These are phyloP conservation scores for Epichloe glyceriae DNA, from an alignment of 2,329 filamentous ascomycete genomes.

Conservation along the genomic window DNA sequence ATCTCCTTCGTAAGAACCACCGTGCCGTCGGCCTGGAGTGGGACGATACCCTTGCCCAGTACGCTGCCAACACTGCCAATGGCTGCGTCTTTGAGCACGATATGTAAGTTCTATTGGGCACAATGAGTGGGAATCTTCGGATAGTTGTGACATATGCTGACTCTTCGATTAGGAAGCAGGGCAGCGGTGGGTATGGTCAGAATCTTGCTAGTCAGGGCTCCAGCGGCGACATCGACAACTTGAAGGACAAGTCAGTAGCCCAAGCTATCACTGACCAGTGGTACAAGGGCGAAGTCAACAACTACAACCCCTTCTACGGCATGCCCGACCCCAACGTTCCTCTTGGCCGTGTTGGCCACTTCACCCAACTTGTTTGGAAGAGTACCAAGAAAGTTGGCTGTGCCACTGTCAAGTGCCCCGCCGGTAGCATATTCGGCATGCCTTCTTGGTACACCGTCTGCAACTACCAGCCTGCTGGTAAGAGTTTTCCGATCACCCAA, in stretches of 20 bases:
- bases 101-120: slow-evolving; percentile 40
- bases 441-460: slow-evolving; percentile 69
- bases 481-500: slow-evolving; percentile 14
- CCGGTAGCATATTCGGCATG: slow-evolving; percentile 34
- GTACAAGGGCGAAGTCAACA: slow-evolving; percentile 67
- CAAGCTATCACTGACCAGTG: slow-evolving; percentile 67
- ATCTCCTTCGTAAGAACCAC: slow-evolving; percentile 76
- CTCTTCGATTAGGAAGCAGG: slow-evolving; percentile 32
- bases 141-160: slow-evolving; percentile 16
- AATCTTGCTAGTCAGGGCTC: slow-evolving; percentile 64
- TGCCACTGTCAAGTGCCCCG: slow-evolving; percentile 58
- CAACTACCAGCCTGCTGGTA: slow-evolving; percentile 71
- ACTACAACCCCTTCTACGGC: slow-evolving; percentile 47
- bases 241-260: slow-evolving; percentile 42
- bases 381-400: slow-evolving; percentile 25
- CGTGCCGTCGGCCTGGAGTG: slow-evolving; percentile 52
- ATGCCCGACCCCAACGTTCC: slow-evolving; percentile 43
- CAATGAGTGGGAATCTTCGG: neutral
- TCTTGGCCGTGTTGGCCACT: slow-evolving; percentile 53
- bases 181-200: slow-evolving; percentile 65
- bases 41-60: slow-evolving; percentile 48
- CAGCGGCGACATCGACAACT: slow-evolving; percentile 21
- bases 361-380: slow-evolving; percentile 32
- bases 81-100: slow-evolving; percentile 65
- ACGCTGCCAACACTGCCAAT: slow-evolving; percentile 49